Evolutionary conservation across 805 yeast species (phyloP).

Genomic region (Kuraishia hungarica): DNA sequence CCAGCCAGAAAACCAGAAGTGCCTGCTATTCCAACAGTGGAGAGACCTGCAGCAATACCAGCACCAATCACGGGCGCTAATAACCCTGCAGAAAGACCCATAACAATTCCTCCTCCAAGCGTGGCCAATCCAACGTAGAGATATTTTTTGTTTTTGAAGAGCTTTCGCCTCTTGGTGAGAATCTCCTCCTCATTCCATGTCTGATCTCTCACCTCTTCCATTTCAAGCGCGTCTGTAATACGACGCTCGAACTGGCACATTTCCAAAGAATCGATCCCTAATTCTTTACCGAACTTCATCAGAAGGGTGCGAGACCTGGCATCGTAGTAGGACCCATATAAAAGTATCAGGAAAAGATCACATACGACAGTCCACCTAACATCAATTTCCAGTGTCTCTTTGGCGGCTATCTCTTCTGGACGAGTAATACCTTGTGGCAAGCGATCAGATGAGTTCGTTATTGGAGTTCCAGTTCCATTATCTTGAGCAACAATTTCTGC

Average conservation of each 20-base stretch:
- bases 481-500: background rate
- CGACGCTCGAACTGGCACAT: constrained; percentile 84
- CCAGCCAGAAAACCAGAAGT: constrained; percentile 91
- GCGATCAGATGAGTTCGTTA: background rate
- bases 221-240: constrained; percentile 81
- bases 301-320: constrained; percentile 80
- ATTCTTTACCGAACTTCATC: constrained; percentile 51
- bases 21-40: constrained; percentile 93
- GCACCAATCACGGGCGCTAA: constrained; percentile 98
- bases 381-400: constrained; percentile 50
- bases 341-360: constrained; percentile 72
- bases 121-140: constrained; percentile 93
- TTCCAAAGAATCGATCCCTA: constrained; percentile 58
- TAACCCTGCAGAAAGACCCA: constrained; percentile 92
- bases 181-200: constrained; percentile 67
- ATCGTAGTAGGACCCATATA: constrained; percentile 84
- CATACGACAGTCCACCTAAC: constrained; percentile 92
- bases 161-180: constrained; percentile 63
- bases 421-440: constrained; percentile 12
- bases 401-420: constrained; percentile 24
- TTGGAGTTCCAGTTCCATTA: no score
- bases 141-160: constrained; percentile 55
- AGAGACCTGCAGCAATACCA: constrained; percentile 93
- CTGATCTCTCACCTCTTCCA: constrained; percentile 76
- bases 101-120: constrained; percentile 87